These are phyloP conservation scores for Coprinellus aureogranulatus DNA, from an alignment of 768 basidiomycete species.

Conservation along the genomic window DNA sequence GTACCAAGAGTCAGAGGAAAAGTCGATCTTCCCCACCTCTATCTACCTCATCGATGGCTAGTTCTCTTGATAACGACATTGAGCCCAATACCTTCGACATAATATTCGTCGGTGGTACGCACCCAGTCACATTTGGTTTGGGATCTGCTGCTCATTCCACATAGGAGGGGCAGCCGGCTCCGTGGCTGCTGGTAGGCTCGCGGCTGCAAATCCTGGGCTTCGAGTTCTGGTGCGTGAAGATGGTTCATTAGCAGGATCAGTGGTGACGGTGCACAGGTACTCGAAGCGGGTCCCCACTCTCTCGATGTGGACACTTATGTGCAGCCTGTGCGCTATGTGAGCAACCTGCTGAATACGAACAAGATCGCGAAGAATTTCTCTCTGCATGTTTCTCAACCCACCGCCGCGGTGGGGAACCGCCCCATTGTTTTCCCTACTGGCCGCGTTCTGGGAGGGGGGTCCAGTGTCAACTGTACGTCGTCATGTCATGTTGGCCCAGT, in stretches of 20 bases:
- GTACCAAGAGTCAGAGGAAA: no score
- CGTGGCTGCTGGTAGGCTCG: constrained; percentile 53
- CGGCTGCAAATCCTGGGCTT: constrained; percentile 49
- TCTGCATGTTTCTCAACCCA: constrained; percentile 42
- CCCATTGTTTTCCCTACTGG: constrained; percentile 42
- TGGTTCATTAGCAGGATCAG: neutral
- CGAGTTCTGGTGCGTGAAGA: constrained; percentile 48
- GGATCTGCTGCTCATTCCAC: no score
- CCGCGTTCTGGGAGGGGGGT: constrained; percentile 60
- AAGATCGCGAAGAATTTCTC: constrained; percentile 38
- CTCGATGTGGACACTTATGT: constrained; percentile 43
- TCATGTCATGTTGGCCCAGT: no score
- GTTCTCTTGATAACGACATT: no score
- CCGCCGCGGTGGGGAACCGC: constrained; percentile 43
- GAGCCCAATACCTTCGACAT: constrained; percentile 39
- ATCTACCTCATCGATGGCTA: no score
- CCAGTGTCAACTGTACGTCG: constrained; percentile 54
- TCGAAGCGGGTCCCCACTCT: constrained; percentile 59
- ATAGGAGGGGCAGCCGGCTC: constrained; percentile 57
- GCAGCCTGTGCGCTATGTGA: constrained; percentile 53
- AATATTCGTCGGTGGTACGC: constrained; percentile 55
- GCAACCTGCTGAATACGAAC: constrained; percentile 33
- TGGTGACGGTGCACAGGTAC: constrained; percentile 28
- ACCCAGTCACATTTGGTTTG: no score
- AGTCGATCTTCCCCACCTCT: no score